Base-by-base conservation (phyloP, 1,284 basidiomycete genomes). In the Puccinia novopanici region DNA sequence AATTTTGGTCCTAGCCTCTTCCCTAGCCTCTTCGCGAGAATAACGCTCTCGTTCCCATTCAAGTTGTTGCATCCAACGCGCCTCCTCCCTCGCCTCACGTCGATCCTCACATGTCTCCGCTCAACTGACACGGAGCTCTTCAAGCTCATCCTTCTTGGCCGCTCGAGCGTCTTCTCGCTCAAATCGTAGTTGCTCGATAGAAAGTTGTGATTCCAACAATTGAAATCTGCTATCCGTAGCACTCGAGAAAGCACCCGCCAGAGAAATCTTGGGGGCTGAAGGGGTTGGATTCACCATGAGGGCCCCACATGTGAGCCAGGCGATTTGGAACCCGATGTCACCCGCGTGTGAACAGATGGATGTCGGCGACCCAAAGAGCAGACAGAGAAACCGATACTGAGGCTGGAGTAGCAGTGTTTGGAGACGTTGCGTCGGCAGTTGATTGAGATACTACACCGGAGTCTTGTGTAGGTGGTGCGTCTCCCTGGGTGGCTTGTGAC, bases 1-100 rank as follows among this genome's bases (percentile, higher is more conserved):
- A 27, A 8, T 24, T 45, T 6, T 15, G 45, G 45, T 45, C 45
- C 6, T 45, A 52, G 50, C 9, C 37, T 37, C 30, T 27, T 24
- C 34, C 37, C 22, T 34, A 13, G 34, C 3, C 13, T 42, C 61
- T n/a, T 65, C 37, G 2, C 61, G n/a, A 37, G 34, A 17, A 27
- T 65, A 65, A 15, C 61, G 27, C 13, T 65, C 61, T n/a, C 61
- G 61, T 37, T 65, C 61, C 61, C 61, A 65, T 12, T 40, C 17
- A n/a, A 65, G 37, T n/a, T 65, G 59, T 30, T 24, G 3, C 34
- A 5, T 37, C 59, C 59, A 61, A 19, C 34, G 34, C n/a, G 34
- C 59, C 12, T 4, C 17, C 59, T 61, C 59, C 37, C 59, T n/a
- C 24, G 4, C 61, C 13, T 65, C 37, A 3, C n/a, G 9, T 17